Evolutionary conservation across 1,139 yeast species (phyloP), one percentile per base, ranked within the genome.

Genomic region (Debaryomyces udenii): DNA sequence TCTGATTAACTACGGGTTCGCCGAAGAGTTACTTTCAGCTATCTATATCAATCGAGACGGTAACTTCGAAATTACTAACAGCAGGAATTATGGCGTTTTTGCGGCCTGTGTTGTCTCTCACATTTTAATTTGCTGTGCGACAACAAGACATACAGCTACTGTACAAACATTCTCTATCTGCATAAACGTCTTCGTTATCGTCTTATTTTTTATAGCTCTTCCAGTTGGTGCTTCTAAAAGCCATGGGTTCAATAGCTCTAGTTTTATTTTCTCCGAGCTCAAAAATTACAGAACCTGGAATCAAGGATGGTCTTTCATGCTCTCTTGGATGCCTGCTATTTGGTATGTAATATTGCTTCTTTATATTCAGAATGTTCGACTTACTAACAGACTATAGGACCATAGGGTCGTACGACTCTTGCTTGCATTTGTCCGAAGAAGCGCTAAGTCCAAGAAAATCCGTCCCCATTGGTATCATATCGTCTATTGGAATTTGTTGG

Each of bases 351-450:
- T 6, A 20, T 35, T 26, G 11, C 4, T 14, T 27, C 6, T n/a
- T 11, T 31, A 22, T 22, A 9, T 29, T 30, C 6, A 7, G n/a
- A 16, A 10, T 17, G 3, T 23, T 27, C 6, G 15, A 27, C 9
- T 10, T 35, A 9, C 28, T 36, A 29, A 36, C 39, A 11, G 7
- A 16, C 4, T 33, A 9, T 26, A 35, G 35, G 36, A 61, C 67
- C 16, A 62, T 62, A 39, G 66, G 65, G 15, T 62, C 68, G 2
- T 62, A 62, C 40, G 68, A 62, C 44, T 58, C 66, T 14, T 61
- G 61, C 26, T 56, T 62, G 30, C 68, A 63, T 48, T 58, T 62
- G 56, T 52, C 64, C 2, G 68, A 62, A 45, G 68, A 63, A 44
- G 62, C 64, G 29, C 51, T 48, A 18, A 48, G 57, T 41, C 60